Evolutionary conservation across 306 rosid species (phyloP), one percentile per base, ranked within the genome.

Genomic region (Malus orientalis): DNA sequence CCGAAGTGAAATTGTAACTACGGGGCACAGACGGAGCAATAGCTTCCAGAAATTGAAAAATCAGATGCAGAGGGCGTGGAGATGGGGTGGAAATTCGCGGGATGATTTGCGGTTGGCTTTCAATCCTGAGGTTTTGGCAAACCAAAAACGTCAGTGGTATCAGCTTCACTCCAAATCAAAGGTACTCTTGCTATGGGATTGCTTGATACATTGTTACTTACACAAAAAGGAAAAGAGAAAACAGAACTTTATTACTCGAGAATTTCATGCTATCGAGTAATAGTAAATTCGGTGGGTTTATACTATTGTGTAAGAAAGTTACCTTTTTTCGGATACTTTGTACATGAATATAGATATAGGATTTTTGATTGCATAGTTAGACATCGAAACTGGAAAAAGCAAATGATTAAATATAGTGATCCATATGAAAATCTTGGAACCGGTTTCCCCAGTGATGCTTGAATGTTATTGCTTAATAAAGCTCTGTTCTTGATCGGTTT

Each of bases 101-200:
- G 93, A 84, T 55, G 96, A 79, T 74, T 76, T 55, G 53, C 64
- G 25, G 6, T 20, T 84, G 16, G 67, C 59, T 78, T 90, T 92
- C 79, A 87, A 92, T 83, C 97, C 96, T 33, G 98, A 94, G 92
- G 84, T 91, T 85, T 78, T 94, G 88, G 93, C 94, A 9, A 85
- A 91, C 81, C 97, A 94, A 79, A 94, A 94, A 88, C 93, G 98
- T 49, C 97, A 91, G 91, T 94, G 98, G 98, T 89, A 89, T 89
- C 97, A 67, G 88, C 90, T 87, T 81, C 94, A 92, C 88, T 88
- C 98, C 83, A 91, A 85, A 85, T 71, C 89, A 78, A 69, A 67
- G 97, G 97, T 94, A 84, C 79, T 86, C 76, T 72, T 57, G 55
- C 61, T 33, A 27, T 71, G 13, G 11, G 53, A 32, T 6, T 55